These are phyloP conservation scores for Porcisia hertigi DNA, from an alignment of 208 protist genomes.

Conservation along the genomic window DNA sequence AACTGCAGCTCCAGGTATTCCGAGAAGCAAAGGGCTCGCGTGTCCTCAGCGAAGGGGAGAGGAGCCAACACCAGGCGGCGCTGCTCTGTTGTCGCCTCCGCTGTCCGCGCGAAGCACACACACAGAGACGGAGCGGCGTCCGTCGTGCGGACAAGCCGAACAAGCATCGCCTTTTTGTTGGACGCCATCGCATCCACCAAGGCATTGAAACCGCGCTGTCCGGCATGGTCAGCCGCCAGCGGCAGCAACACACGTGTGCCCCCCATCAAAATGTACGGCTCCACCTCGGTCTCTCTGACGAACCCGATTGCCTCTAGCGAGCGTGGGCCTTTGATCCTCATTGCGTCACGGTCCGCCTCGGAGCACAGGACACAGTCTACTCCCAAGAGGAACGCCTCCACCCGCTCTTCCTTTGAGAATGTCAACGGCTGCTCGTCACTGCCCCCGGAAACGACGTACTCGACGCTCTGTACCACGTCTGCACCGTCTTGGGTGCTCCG, in stretches of 20 bases:
- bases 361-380: slow-evolving; percentile 78
- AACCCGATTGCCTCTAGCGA: slow-evolving; percentile 83
- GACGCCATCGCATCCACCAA: slow-evolving; percentile 77
- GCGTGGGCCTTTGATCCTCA: slow-evolving; percentile 55
- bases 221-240: slow-evolving; percentile 59
- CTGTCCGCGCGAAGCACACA: slow-evolving; percentile 50
- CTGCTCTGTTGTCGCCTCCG: slow-evolving; percentile 1
- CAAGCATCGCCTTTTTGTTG: slow-evolving; percentile 52
- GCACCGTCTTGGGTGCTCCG: slow-evolving; percentile 50
- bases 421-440: background rate
- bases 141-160: slow-evolving; percentile 73
- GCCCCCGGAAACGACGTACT: slow-evolving; percentile 26
- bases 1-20: slow-evolving; percentile 40
- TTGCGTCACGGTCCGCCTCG: slow-evolving; percentile 58
- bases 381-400: slow-evolving; percentile 86
- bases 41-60: slow-evolving; percentile 89
- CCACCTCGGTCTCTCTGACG: slow-evolving; percentile 53
- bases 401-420: slow-evolving; percentile 19
- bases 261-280: slow-evolving; percentile 76
- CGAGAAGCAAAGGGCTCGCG: slow-evolving; percentile 73
- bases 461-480: slow-evolving; percentile 28
- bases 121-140: slow-evolving; percentile 59
- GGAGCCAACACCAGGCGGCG: slow-evolving; percentile 57
- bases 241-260: slow-evolving; percentile 63
- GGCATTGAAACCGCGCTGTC: slow-evolving; percentile 59